phyloP scores from a whole-genome alignment of 2,329 filamentous ascomycete genomes.

The Intubia oerlemansii region DNA sequence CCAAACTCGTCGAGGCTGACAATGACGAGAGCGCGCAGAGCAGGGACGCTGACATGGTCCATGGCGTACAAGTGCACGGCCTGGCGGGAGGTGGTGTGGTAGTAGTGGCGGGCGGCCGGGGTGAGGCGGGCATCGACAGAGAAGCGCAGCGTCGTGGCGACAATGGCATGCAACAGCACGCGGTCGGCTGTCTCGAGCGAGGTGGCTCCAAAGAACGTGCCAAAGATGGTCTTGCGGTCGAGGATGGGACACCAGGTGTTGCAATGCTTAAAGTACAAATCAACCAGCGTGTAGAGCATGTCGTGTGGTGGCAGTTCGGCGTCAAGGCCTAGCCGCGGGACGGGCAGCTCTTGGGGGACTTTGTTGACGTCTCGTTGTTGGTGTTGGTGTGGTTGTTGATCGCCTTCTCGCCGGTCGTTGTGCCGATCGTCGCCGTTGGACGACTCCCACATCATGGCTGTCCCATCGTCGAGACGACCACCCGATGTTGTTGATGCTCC shows the following conservation, averaged over 20 bases:
- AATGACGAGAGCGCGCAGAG: slow-evolving; percentile 71
- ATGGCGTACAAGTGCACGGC: slow-evolving; percentile 72
- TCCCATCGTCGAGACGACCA: too few relatives aligned
- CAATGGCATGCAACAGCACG: slow-evolving; percentile 68
- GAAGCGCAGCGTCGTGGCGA: slow-evolving; percentile 69
- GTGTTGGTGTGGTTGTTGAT: slow-evolving; percentile 22
- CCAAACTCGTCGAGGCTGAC: slow-evolving; percentile 68
- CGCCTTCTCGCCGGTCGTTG: slow-evolving; percentile 23
- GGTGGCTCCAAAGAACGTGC: slow-evolving; percentile 58
- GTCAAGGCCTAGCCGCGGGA: slow-evolving; percentile 23
- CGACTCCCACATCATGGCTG: background rate
- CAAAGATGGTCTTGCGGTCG: slow-evolving; percentile 61
- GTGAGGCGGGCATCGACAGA: slow-evolving; percentile 57
- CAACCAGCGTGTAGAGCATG: slow-evolving; percentile 48
- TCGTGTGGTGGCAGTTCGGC: slow-evolving; percentile 56
- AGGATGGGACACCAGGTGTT: slow-evolving; percentile 78
- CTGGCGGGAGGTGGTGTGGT: slow-evolving; percentile 64
- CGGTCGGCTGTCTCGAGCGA: slow-evolving; percentile 61
- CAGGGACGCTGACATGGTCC: slow-evolving; percentile 74
- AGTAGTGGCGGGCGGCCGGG: slow-evolving; percentile 48
- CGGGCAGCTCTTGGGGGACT: background rate
- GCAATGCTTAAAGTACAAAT: slow-evolving; percentile 61
- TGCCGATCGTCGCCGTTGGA: too few relatives aligned
- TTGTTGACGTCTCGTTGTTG: too few relatives aligned
- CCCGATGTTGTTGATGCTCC: background rate